phyloP scores from a whole-genome alignment of 2,329 filamentous ascomycete species.

The Arthrobotrys conoides region DNA sequence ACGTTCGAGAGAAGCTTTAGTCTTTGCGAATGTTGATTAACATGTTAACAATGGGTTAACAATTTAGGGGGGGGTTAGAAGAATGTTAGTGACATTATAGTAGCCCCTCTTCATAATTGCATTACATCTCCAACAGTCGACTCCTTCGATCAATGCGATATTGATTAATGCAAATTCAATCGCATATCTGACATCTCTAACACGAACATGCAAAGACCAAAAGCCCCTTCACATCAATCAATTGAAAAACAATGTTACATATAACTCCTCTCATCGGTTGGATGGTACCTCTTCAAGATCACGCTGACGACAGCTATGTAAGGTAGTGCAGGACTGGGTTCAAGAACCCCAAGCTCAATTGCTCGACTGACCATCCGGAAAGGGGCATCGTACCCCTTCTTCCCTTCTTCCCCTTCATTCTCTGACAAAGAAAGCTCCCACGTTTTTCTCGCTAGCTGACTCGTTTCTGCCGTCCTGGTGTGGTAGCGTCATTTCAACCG shows the following conservation, averaged over 20 bases:
- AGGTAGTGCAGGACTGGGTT: conserved; percentile 34
- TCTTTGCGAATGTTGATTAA: conserved; percentile 11
- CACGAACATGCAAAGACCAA: conserved; percentile 24
- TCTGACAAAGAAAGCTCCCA: conserved; percentile 40
- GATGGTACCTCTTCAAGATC: conserved; percentile 30
- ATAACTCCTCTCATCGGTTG: conserved; percentile 9
- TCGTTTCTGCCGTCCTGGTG: conserved; percentile 40
- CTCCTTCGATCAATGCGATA: conserved; percentile 4
- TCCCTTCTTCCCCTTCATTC: conserved; percentile 20
- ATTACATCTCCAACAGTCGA: conserved; percentile 15
- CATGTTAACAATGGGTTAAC: not conserved
- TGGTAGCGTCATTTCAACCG: conserved; percentile 38
- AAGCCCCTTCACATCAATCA: conserved; percentile 13
- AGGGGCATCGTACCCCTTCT: conserved; percentile 43
- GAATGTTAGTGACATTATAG: no score
- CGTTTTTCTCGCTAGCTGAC: conserved; percentile 56
- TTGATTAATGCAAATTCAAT: conserved; percentile 13
- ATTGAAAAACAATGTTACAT: conserved; percentile 4
- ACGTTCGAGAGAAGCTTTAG: conserved; percentile 27
- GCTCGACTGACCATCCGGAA: conserved; percentile 45
- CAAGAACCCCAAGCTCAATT: conserved; percentile 39
- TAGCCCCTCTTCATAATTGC: conserved; percentile 23
- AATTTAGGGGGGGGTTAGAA: not conserved
- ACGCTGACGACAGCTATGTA: conserved; percentile 34
- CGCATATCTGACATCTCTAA: conserved; percentile 10